These are phyloP conservation scores for Whalleya microplaca DNA, from an alignment of 2,329 filamentous ascomycete species.

Conservation along the genomic window DNA sequence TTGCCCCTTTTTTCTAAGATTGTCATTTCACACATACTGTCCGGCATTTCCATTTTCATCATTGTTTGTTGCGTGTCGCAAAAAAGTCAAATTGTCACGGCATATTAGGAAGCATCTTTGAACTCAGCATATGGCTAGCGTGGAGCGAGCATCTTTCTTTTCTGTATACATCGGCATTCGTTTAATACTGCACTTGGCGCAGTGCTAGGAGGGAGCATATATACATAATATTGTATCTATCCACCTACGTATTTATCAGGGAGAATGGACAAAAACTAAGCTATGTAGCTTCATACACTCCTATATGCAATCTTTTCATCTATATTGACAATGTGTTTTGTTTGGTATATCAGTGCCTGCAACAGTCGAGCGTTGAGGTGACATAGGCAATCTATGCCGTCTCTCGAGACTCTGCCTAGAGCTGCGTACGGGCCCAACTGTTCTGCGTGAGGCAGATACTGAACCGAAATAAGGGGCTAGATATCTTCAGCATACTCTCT, in stretches of 20 bases:
- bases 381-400: no score
- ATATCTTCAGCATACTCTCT: no score
- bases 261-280: conserved; percentile 4
- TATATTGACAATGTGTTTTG: no score
- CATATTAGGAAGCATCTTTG: neutral
- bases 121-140: neutral
- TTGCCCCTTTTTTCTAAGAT: neutral
- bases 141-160: neutral
- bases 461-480: no score
- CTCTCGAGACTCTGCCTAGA: no score
- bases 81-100: neutral
- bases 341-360: no score
- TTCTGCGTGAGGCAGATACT: no score
- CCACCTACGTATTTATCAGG: conserved; percentile 4
- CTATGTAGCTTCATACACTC: neutral
- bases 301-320: neutral
- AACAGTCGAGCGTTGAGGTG: no score
- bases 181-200: neutral
- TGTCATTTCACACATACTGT: neutral
- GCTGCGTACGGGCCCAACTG: no score
- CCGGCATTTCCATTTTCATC: neutral
- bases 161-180: neutral
- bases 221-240: conserved; percentile 8
- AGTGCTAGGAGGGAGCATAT: neutral
- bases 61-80: neutral